phyloP scores from a whole-genome alignment of 495 filamentous ascomycete species.

The Tuber umbilicatum region DNA sequence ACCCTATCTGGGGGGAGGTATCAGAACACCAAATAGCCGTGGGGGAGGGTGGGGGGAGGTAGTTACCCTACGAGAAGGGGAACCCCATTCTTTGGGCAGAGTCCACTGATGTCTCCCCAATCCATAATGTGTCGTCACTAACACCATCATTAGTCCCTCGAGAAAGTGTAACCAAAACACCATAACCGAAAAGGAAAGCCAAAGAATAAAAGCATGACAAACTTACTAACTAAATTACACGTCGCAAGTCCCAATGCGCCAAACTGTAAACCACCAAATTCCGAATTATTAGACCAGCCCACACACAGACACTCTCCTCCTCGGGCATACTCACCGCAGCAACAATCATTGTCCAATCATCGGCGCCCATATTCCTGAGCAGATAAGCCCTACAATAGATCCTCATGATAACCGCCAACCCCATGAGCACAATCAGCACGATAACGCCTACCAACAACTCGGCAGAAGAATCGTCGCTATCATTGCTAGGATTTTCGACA shows the following conservation, averaged over 20 bases:
- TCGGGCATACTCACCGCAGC: slow-evolving; percentile 10
- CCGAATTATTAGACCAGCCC: neutral
- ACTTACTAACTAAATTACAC: neutral
- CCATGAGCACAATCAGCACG: slow-evolving; percentile 5
- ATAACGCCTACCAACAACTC: neutral
- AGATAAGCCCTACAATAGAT: slow-evolving; percentile 23
- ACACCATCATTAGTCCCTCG: neutral
- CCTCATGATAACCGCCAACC: neutral
- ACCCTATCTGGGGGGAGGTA: slow-evolving; percentile 2
- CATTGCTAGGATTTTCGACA: neutral
- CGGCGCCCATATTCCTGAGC: slow-evolving; percentile 19
- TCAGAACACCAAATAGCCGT: neutral
- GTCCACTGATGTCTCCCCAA: slow-evolving; percentile 2
- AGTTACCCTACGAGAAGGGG: slow-evolving; percentile 5
- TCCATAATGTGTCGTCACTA: neutral
- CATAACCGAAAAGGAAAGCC: neutral
- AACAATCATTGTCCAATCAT: slow-evolving; percentile 28
- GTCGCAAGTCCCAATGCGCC: neutral
- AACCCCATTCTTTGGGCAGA: slow-evolving; percentile 4
- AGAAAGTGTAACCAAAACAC: neutral
- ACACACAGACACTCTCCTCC: neutral
- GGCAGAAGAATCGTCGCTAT: neutral
- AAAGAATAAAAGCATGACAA: neutral
- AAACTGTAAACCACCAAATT: neutral
- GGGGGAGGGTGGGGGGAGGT: neutral